A percentile compares a stretch with the other conserved stretches of the same genome.
Evolutionary conservation across 805 yeast genomes (phyloP).

Genomic region (Vanderwaltozyma tropicalis): DNA sequence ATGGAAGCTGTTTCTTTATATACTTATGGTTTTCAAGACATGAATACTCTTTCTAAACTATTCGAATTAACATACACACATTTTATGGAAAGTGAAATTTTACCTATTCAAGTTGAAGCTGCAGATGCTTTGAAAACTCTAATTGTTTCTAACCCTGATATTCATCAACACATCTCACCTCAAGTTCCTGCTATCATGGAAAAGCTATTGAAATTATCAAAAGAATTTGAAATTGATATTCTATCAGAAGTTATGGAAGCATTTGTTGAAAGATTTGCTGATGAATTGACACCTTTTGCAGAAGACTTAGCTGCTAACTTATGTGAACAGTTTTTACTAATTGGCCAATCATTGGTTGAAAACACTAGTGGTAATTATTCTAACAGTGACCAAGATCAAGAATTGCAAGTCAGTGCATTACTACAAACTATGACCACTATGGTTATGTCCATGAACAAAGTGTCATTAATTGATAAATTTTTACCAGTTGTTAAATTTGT

Average conservation of each 20-base stretch:
- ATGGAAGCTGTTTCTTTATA: constrained; percentile 44
- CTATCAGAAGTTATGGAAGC: constrained; percentile 90
- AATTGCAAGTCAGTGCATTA: constrained; percentile 57
- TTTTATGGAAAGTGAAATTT: constrained; percentile 35
- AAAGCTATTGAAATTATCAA: constrained; percentile 61
- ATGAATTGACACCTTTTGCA: constrained; percentile 84
- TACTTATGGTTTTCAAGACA: constrained; percentile 28
- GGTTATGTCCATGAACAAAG: constrained; percentile 53
- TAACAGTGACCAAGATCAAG: constrained; percentile 46
- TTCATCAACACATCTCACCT: constrained; percentile 56
- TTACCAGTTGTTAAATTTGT: constrained; percentile 51
- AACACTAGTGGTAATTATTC: constrained; percentile 27
- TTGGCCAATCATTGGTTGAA: constrained; percentile 49
- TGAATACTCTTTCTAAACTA: constrained; percentile 30
- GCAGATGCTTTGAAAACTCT: constrained; percentile 81
- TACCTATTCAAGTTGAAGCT: constrained; percentile 78
- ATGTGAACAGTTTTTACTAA: constrained; percentile 47
- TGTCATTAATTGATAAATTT: constrained; percentile 43
- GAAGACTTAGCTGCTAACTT: constrained; percentile 49
- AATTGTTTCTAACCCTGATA: constrained; percentile 49
- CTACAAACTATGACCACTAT: constrained; percentile 66
- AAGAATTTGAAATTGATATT: constrained; percentile 75
- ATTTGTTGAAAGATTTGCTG: constrained; percentile 79
- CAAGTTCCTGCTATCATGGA: constrained; percentile 79
- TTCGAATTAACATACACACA: constrained; percentile 34